Conservation (phyloP, 2,329 filamentous ascomycete genomes). For the Sphaceloma murrayae region DNA sequence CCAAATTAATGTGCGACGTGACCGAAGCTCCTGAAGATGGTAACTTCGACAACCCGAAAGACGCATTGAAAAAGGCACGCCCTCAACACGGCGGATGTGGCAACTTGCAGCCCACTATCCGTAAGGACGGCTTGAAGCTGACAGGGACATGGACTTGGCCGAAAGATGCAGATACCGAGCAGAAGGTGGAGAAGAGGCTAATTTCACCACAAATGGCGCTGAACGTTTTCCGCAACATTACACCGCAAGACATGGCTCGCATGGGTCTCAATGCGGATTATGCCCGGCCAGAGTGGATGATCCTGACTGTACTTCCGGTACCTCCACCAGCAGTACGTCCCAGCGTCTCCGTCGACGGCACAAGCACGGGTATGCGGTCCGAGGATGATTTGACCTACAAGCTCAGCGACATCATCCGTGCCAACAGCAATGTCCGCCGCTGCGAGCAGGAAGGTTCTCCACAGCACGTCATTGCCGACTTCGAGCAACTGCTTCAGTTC, state of each 20-base stretch:
- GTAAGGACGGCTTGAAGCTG: constrained; percentile 76
- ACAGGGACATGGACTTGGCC: constrained; percentile 63
- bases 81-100: constrained; percentile 78
- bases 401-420: constrained; percentile 93
- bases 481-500: constrained; percentile 86
- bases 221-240: constrained; percentile 77
- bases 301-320: constrained; percentile 87
- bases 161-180: constrained; percentile 64
- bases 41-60: constrained; percentile 50
- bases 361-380: constrained; percentile 80
- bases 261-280: constrained; percentile 93
- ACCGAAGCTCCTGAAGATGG: constrained; percentile 60
- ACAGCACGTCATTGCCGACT: constrained; percentile 81
- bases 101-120: constrained; percentile 78
- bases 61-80: constrained; percentile 42
- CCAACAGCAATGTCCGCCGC: constrained; percentile 87
- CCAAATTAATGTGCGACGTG: constrained; percentile 74
- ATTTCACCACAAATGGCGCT: constrained; percentile 80
- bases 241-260: constrained; percentile 67
- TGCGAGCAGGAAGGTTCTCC: constrained; percentile 87
- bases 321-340: constrained; percentile 92
- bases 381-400: constrained; percentile 99
- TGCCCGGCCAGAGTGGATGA: constrained; percentile 96
- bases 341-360: constrained; percentile 94
- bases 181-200: constrained; percentile 65